These are phyloP conservation scores for Penicillium sp. DNA, from an alignment of 2,329 filamentous ascomycete genomes.

Conservation along the genomic window DNA sequence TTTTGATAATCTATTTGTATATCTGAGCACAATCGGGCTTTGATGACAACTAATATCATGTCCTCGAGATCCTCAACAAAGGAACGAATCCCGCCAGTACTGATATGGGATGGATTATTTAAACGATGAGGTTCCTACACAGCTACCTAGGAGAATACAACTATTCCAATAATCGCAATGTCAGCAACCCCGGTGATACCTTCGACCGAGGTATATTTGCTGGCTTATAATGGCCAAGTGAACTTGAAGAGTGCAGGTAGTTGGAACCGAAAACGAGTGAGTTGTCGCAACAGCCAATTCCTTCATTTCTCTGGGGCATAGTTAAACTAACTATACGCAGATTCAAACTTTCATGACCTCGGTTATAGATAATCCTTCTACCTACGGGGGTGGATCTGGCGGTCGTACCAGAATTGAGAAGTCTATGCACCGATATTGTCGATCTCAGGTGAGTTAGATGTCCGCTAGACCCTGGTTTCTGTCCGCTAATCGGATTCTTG, in stretches of 20 bases:
- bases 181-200: neutral
- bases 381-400: neutral
- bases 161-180: neutral
- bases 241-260: neutral
- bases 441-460: neutral
- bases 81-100: neutral
- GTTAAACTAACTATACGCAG: neutral
- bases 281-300: neutral
- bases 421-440: neutral
- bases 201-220: neutral
- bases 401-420: neutral
- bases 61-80: neutral
- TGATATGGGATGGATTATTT: neutral
- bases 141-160: neutral
- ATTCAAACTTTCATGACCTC: neutral
- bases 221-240: neutral
- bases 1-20: neutral
- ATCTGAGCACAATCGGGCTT: neutral
- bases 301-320: neutral
- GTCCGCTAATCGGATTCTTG: neutral
- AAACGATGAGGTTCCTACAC: neutral
- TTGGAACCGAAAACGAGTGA: neutral
- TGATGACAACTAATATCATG: neutral
- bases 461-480: neutral
- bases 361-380: neutral